phyloP scores from a whole-genome alignment of 2,329 filamentous ascomycete species.

The Dothiorella sarmentorum region DNA sequence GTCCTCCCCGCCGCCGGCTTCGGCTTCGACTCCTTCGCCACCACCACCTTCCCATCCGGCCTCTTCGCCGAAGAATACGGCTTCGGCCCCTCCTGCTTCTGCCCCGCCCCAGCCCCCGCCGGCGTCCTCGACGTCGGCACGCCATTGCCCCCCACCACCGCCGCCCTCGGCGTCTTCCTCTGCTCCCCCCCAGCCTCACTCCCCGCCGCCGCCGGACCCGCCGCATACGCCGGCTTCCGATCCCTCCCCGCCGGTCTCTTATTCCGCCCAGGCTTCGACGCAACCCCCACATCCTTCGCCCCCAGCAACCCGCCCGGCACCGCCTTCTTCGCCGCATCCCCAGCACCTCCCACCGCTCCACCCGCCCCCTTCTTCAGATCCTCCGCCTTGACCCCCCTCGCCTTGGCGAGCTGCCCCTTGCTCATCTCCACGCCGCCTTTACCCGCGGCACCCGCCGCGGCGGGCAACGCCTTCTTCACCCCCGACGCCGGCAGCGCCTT shows the following conservation, averaged over 20 bases:
- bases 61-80: not conserved
- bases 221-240: not conserved
- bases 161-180: not conserved
- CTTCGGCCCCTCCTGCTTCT: not conserved
- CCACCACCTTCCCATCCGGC: slow-evolving; percentile 9
- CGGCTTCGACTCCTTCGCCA: slow-evolving; percentile 1
- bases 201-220: not conserved
- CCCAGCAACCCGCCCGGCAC: not conserved
- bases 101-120: not conserved
- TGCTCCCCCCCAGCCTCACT: not conserved
- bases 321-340: not conserved
- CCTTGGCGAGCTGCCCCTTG: slow-evolving; percentile 14
- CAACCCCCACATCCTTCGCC: not conserved
- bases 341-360: not conserved
- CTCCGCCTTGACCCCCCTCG: not conserved
- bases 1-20: too few relatives aligned
- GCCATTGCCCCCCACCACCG: not conserved
- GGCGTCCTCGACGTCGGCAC: not conserved
- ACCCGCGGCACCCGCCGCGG: too few relatives aligned
- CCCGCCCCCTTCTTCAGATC: not conserved
- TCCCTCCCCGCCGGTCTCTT: not conserved
- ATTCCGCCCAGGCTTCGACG: too few relatives aligned
- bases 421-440: not conserved
- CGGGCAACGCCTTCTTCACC: slow-evolving; percentile 10
- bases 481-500: slow-evolving; percentile 1